phyloP scores from a whole-genome alignment of 441 rosid genomes.

The Croton laevigatus region DNA sequence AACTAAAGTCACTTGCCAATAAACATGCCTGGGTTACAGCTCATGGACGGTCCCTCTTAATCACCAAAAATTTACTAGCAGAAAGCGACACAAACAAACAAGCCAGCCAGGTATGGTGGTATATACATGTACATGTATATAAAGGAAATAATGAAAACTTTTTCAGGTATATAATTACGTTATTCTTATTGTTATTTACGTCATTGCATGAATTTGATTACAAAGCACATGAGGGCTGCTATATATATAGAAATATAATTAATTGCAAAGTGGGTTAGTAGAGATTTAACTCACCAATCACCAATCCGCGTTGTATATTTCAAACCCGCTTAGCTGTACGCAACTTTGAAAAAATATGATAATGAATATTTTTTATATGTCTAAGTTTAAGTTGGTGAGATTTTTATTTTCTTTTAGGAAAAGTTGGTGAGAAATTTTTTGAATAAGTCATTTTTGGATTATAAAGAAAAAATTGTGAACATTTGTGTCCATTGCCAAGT shows the following conservation, averaged over 20 bases:
- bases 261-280: background rate
- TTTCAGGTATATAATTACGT: background rate
- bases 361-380: background rate
- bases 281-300: background rate
- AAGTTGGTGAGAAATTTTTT: background rate
- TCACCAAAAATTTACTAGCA: too few species aligned
- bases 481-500: background rate
- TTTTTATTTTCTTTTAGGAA: too few species aligned
- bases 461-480: background rate
- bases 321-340: slow-evolving; percentile 33
- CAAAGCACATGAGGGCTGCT: too few species aligned
- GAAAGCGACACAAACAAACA: too few species aligned
- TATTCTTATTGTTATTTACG: background rate
- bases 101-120: too few species aligned
- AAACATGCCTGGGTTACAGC: background rate
- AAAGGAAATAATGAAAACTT: too few species aligned
- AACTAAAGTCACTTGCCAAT: background rate
- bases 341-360: slow-evolving; percentile 13
- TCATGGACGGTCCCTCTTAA: background rate
- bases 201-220: background rate
- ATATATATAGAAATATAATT: too few species aligned
- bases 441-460: background rate
- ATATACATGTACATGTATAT: too few species aligned
- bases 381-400: background rate
- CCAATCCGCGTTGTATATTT: slow-evolving; percentile 9